These are phyloP conservation scores for Russula dissimulans DNA, from an alignment of 768 basidiomycete genomes.

Conservation along the genomic window DNA sequence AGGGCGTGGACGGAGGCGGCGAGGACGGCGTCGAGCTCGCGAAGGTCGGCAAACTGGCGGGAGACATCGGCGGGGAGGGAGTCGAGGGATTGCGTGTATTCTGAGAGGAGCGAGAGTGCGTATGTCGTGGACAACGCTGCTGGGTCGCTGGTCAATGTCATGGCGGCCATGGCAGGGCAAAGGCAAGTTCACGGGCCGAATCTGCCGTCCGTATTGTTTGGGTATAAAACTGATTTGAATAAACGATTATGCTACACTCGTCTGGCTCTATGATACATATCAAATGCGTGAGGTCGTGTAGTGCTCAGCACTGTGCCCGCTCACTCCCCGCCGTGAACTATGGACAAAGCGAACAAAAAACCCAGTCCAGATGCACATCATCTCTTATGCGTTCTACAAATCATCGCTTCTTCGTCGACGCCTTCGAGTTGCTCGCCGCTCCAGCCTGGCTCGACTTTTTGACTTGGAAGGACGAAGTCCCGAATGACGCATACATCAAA, in stretches of 20 bases:
- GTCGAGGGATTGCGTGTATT: slow-evolving; percentile 89
- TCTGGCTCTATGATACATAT: no score
- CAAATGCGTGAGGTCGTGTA: no score
- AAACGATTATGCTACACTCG: no score
- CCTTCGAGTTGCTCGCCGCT: neutral
- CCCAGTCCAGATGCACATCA: no score
- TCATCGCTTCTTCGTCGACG: slow-evolving; percentile 11
- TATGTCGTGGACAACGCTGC: slow-evolving; percentile 37
- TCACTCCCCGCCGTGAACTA: no score
- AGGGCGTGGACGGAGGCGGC: slow-evolving; percentile 79
- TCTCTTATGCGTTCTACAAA: no score
- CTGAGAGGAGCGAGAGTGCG: slow-evolving; percentile 61
- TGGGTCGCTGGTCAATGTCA: slow-evolving; percentile 22
- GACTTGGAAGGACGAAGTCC: neutral
- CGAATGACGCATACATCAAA: slow-evolving; percentile 27
- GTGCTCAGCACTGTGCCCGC: neutral
- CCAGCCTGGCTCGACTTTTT: slow-evolving; percentile 1
- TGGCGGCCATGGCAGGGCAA: no score
- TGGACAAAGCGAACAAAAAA: no score
- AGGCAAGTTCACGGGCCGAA: neutral
- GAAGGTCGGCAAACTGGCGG: slow-evolving; percentile 88
- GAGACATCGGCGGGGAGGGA: slow-evolving; percentile 91
- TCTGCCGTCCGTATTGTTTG: no score
- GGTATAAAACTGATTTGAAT: no score
- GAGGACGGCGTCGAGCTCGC: slow-evolving; percentile 97